A percentile compares a stretch with the other conserved stretches of the same genome.
Evolutionary conservation across 495 filamentous ascomycete genomes (phyloP).

Genomic region (Cercophora scortea): DNA sequence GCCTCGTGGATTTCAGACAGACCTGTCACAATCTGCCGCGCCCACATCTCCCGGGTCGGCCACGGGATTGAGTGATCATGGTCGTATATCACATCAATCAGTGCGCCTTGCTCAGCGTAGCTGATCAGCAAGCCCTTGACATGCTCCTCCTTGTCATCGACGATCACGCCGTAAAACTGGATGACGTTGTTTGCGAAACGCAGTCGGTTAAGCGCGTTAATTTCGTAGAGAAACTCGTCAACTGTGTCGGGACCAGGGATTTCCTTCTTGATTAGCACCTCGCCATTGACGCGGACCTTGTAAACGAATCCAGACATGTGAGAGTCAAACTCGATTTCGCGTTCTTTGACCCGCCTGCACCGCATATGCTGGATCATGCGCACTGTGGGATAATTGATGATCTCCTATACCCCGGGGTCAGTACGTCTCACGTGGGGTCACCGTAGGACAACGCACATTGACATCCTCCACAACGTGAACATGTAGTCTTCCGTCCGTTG

Average conservation of each 20-base stretch:
- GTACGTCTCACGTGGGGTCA: not conserved
- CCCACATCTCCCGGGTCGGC: constrained; percentile 79
- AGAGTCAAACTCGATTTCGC: constrained; percentile 72
- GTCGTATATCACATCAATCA: constrained; percentile 90
- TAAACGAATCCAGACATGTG: constrained; percentile 98
- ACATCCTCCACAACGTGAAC: constrained; percentile 98
- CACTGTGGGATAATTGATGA: constrained; percentile 76
- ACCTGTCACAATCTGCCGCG: constrained; percentile 83
- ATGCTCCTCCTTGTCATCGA: constrained; percentile 64
- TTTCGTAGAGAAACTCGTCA: constrained; percentile 96
- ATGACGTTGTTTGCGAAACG: constrained; percentile 69
- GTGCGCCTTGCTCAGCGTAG: constrained; percentile 77
- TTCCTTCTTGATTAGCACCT: constrained; percentile 89
- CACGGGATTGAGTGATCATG: constrained; percentile 58
- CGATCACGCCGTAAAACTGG: constrained; percentile 78
- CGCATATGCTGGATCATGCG: constrained; percentile 67
- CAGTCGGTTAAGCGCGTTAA: constrained; percentile 86
- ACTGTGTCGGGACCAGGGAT: constrained; percentile 94
- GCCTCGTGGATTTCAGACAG: constrained; percentile 90
- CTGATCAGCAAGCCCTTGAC: constrained; percentile 90
- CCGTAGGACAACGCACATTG: constrained; percentile 42
- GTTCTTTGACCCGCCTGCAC: constrained; percentile 61
- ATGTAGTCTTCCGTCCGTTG: constrained; percentile 79
- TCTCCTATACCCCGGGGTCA: constrained; percentile 47
- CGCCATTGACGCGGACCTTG: constrained; percentile 66